Evolutionary conservation across 2,329 filamentous ascomycete genomes (phyloP).

Genomic region (Shiraia sp.): DNA sequence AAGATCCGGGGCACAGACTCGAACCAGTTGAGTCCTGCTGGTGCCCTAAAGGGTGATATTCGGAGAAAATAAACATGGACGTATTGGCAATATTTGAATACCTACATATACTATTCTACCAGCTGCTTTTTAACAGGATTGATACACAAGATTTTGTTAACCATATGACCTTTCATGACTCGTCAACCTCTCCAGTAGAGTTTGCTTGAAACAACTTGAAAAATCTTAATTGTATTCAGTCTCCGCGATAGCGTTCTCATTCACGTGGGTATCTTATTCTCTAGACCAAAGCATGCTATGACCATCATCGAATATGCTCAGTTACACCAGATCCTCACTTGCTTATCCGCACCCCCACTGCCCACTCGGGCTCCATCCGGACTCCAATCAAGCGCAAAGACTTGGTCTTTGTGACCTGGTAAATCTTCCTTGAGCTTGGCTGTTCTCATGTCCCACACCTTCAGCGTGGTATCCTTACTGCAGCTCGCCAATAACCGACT

Average conservation of each 20-base stretch:
- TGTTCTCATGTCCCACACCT: slow-evolving; percentile 89
- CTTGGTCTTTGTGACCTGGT: slow-evolving; percentile 88
- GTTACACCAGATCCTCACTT: slow-evolving; percentile 67
- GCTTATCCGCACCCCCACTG: slow-evolving; percentile 91
- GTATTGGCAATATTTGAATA: no score
- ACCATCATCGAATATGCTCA: slow-evolving; percentile 31
- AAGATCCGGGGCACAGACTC: slow-evolving; percentile 8
- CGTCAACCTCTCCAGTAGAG: no score
- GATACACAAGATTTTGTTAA: no score
- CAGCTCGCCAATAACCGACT: slow-evolving; percentile 84
- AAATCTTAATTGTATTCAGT: no score
- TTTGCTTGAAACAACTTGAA: no score
- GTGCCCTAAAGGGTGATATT: background rate
- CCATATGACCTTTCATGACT: no score
- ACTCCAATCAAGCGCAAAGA: slow-evolving; percentile 94
- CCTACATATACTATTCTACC: no score
- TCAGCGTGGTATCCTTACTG: slow-evolving; percentile 90
- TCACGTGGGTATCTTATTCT: background rate
- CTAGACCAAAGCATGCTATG: background rate
- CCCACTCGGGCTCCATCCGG: slow-evolving; percentile 86
- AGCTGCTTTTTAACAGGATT: no score
- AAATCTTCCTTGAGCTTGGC: slow-evolving; percentile 82
- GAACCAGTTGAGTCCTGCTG: background rate
- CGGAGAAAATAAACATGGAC: background rate
- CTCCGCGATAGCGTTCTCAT: no score